Conservation (phyloP, 2,329 filamentous ascomycete genomes). For the Curvularia hawaiiensis region DNA sequence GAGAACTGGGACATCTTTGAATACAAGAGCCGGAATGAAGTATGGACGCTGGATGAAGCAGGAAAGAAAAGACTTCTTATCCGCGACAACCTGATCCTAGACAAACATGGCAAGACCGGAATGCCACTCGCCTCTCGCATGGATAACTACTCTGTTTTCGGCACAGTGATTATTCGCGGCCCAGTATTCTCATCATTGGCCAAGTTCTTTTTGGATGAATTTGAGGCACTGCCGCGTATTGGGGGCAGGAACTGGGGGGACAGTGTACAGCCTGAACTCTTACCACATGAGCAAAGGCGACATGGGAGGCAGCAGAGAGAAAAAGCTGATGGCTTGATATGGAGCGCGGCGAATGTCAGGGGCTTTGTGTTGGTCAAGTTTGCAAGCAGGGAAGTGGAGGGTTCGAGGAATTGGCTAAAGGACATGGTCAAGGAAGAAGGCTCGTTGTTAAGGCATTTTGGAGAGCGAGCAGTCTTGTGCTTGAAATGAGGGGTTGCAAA, state of each 20-base stretch:
- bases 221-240: slow-evolving; percentile 77
- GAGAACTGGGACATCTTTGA: slow-evolving; percentile 84
- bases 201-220: slow-evolving; percentile 79
- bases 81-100: slow-evolving; percentile 82
- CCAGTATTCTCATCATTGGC: slow-evolving; percentile 69
- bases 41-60: slow-evolving; percentile 62
- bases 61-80: slow-evolving; percentile 68
- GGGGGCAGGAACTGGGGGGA: slow-evolving; percentile 77
- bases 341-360: slow-evolving; percentile 47
- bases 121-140: slow-evolving; percentile 59
- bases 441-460: slow-evolving; percentile 73
- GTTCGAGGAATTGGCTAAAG: slow-evolving; percentile 78
- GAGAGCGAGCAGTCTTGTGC: slow-evolving; percentile 80
- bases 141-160: slow-evolving; percentile 76
- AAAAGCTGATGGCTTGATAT: slow-evolving; percentile 44
- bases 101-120: slow-evolving; percentile 52
- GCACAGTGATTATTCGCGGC: slow-evolving; percentile 83
- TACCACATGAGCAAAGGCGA: slow-evolving; percentile 56
- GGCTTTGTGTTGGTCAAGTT: slow-evolving; percentile 91
- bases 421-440: slow-evolving; percentile 76
- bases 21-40: slow-evolving; percentile 86
- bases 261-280: slow-evolving; percentile 44
- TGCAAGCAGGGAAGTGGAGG: slow-evolving; percentile 80
- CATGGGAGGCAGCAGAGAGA: slow-evolving; percentile 63
- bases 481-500: slow-evolving; percentile 30